Conservation (phyloP, 2,329 filamentous ascomycete genomes). For the Pyricularia grisea region DNA sequence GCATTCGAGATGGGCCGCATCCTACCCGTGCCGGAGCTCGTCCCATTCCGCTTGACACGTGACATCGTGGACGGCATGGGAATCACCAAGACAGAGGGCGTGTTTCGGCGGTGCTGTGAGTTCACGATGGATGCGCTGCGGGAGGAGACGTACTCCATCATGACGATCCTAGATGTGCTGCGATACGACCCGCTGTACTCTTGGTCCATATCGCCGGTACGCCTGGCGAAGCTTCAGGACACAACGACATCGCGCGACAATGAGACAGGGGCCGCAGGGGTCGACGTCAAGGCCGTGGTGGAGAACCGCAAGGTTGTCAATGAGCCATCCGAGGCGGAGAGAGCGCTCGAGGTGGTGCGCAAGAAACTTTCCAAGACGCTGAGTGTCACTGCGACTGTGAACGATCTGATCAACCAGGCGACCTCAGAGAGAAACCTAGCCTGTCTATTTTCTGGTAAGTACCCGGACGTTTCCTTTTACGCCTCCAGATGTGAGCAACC, state of each 20-base stretch:
- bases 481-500: neutral
- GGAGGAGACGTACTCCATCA: slow-evolving; percentile 94
- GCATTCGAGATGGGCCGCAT: slow-evolving; percentile 95
- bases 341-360: slow-evolving; percentile 83
- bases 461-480: neutral
- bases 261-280: slow-evolving; percentile 27
- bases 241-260: slow-evolving; percentile 47
- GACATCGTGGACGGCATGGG: slow-evolving; percentile 98
- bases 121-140: slow-evolving; percentile 91
- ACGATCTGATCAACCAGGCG: slow-evolving; percentile 92
- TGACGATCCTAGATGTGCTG: slow-evolving; percentile 95
- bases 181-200: slow-evolving; percentile 97
- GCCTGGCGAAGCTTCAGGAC: slow-evolving; percentile 55
- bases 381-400: slow-evolving; percentile 91
- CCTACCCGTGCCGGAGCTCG: slow-evolving; percentile 89
- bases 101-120: slow-evolving; percentile 96
- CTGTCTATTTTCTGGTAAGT: slow-evolving; percentile 71
- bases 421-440: slow-evolving; percentile 89
- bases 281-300: slow-evolving; percentile 21
- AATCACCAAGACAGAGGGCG: slow-evolving; percentile 86
- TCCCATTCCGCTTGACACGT: slow-evolving; percentile 88
- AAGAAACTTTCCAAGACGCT: slow-evolving; percentile 94
- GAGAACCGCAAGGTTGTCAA: slow-evolving; percentile 38
- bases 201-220: slow-evolving; percentile 76
- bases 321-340: slow-evolving; percentile 68